A percentile compares a stretch with the other conserved stretches of the same genome.
Conservation (phyloP, 176 grass and related monocot genomes). For the Musa troglodytarum region DNA sequence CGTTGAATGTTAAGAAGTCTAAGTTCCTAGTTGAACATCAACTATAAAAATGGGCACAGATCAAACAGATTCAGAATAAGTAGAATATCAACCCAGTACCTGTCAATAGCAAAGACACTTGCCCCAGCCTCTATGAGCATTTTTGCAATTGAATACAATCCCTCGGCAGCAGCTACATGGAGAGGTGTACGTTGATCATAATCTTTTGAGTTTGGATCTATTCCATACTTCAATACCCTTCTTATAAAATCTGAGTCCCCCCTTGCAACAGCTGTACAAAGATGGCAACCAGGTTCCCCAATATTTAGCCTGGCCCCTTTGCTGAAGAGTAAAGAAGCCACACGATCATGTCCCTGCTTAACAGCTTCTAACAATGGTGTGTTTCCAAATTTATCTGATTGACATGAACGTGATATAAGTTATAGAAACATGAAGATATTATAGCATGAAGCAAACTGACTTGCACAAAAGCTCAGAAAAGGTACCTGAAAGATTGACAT, state of each 20-base stretch:
- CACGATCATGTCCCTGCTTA: conserved; percentile 57
- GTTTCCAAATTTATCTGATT: conserved; percentile 84
- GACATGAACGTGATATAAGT: neutral
- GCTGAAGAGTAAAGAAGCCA: conserved; percentile 53
- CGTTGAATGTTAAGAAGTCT: neutral
- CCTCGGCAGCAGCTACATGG: conserved; percentile 85
- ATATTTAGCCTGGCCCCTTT: conserved; percentile 56
- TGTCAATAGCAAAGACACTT: conserved; percentile 71
- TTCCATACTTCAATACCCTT: conserved; percentile 52
- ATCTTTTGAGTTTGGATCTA: conserved; percentile 63
- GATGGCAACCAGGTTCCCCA: conserved; percentile 47
- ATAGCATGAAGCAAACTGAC: neutral
- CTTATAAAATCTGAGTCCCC: conserved; percentile 75
- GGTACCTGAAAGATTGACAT: conserved; percentile 62
- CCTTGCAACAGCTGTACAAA: conserved; percentile 57
- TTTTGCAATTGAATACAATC: conserved; percentile 71
- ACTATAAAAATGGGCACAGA: neutral
- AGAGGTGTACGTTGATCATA: conserved; percentile 88
- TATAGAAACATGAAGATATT: neutral
- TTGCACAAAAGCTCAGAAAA: neutral
- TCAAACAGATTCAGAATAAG: neutral
- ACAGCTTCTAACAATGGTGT: conserved; percentile 79
- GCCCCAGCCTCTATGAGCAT: conserved; percentile 73
- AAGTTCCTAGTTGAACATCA: neutral
- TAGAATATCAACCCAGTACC: conserved; percentile 23